Percentiles rank a stretch among this genome's conserved stretches.
Evolutionary conservation across 768 basidiomycete species (phyloP).

Genomic region (Tricholomella constricta): DNA sequence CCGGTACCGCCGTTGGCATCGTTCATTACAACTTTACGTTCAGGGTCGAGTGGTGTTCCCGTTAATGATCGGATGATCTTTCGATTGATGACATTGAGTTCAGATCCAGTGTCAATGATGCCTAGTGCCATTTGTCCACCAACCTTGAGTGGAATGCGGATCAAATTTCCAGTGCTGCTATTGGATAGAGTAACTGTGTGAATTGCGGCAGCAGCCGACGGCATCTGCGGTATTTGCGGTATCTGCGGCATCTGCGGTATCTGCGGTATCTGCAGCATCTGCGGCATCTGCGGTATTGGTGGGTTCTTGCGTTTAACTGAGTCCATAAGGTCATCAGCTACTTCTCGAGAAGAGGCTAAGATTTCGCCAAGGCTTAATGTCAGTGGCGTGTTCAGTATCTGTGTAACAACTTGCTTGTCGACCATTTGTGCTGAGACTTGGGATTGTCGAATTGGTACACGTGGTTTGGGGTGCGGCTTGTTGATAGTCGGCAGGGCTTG

Average conservation of each 20-base stretch:
- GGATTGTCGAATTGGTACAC: background rate
- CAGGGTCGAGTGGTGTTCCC: background rate
- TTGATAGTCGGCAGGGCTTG: too few species aligned
- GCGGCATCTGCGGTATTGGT: too few species aligned
- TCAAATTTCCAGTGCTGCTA: background rate
- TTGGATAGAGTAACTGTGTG: too few species aligned
- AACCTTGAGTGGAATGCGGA: background rate
- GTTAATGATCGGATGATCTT: background rate
- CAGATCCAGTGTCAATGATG: background rate
- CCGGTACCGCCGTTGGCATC: conserved; percentile 3
- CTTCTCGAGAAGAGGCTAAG: background rate
- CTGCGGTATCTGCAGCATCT: too few species aligned
- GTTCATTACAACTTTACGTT: background rate
- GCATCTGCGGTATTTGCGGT: background rate
- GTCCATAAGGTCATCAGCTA: background rate
- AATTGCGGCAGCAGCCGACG: background rate
- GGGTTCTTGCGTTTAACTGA: background rate
- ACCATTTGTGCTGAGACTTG: background rate
- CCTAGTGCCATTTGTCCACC: background rate
- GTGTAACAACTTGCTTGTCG: background rate
- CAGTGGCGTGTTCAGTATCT: background rate
- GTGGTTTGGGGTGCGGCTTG: too few species aligned
- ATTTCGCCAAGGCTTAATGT: background rate
- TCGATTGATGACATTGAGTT: background rate
- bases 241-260: background rate